Base-by-base conservation (phyloP, 2,329 filamentous ascomycete genomes). In the Grosmannia clavigera region DNA sequence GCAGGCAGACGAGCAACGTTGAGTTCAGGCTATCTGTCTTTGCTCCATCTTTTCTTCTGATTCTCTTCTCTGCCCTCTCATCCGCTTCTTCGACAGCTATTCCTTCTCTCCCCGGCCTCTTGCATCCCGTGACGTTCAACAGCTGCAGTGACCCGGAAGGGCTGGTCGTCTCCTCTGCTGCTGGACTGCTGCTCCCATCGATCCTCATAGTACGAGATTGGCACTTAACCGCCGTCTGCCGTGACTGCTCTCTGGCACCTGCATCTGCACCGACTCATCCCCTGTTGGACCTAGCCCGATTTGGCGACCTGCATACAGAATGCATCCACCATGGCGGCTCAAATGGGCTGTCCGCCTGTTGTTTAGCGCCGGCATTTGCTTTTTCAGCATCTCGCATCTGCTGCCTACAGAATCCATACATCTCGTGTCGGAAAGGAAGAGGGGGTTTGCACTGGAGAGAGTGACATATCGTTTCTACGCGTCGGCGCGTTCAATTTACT, bases 361-460 rank as follows among this genome's bases (percentile, higher is more conserved):
- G 22, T 46, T 56, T 56, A 56, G 54, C 54, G 54, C 54, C 54
- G 54, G 54, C 38, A 56, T 56, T 43, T 56, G 14, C 35, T 11
- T 25, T 40, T 38, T 46, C 4, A 27, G 31, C 1, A 11, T 12
- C 19, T 19, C 19, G 19, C 19, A 6, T 46, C 43, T 46, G 16
- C 19, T 46, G 14, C 16, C 19, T 14, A 19, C 14, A 19, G 3
- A 19, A 5, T 46, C 14, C 40, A 5, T 46, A 5, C 14, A 4
- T 40, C 38, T 40, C 38, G 38, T 40, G 16, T 40, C 19, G 22
- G 22, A 22, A 1, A 22, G 22, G 22, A 22, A 22, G 22, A 22
- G 22, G 22, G 22, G 22, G 22, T 16, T 40, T 40, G 38, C 14
- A 14, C 38, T 40, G 38, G 5, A 12, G 9, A 2, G 50, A 52